Conservation (phyloP, 352 stramenopile genomes). For the Globisporangium splendens region DNA sequence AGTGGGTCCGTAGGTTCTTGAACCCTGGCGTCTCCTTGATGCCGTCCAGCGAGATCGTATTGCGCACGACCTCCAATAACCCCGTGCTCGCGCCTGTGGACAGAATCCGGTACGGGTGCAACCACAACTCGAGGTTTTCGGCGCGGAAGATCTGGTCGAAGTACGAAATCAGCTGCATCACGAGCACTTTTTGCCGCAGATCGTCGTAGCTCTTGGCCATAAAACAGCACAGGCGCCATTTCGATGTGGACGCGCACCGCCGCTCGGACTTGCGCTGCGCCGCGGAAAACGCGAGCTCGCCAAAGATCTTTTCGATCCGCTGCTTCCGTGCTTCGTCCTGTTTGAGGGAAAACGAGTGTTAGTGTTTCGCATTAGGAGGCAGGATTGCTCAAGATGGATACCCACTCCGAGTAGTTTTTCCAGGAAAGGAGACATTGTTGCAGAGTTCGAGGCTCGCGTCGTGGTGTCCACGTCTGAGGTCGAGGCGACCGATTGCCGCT, state of each 20-base stretch:
- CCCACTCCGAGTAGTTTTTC: neutral
- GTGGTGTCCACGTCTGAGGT: neutral
- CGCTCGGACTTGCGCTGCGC: constrained; percentile 12
- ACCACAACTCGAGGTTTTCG: constrained; percentile 87
- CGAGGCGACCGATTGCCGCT: neutral
- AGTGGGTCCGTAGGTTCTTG: constrained; percentile 89
- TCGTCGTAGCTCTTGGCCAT: constrained; percentile 98
- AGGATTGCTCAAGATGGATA: neutral
- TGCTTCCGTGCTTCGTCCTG: constrained; percentile 41
- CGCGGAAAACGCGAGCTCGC: constrained; percentile 55
- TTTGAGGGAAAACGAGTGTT: neutral
- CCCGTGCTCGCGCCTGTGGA: constrained; percentile 93
- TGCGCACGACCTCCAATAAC: constrained; percentile 94
- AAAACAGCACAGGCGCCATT: constrained; percentile 63
- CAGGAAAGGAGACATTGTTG: constrained; percentile 3
- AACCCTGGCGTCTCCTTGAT: constrained; percentile 91
- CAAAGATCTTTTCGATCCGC: constrained; percentile 63
- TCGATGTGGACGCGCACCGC: neutral
- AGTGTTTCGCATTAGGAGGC: neutral
- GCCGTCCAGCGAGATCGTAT: constrained; percentile 95
- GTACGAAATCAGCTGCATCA: constrained; percentile 96
- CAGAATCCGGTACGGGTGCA: constrained; percentile 95
- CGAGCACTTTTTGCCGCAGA: constrained; percentile 95
- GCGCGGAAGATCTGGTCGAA: constrained; percentile 93
- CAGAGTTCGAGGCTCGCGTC: neutral